phyloP scores from a whole-genome alignment of 352 stramenopile genomes.

The Globisporangium viniferum region DNA sequence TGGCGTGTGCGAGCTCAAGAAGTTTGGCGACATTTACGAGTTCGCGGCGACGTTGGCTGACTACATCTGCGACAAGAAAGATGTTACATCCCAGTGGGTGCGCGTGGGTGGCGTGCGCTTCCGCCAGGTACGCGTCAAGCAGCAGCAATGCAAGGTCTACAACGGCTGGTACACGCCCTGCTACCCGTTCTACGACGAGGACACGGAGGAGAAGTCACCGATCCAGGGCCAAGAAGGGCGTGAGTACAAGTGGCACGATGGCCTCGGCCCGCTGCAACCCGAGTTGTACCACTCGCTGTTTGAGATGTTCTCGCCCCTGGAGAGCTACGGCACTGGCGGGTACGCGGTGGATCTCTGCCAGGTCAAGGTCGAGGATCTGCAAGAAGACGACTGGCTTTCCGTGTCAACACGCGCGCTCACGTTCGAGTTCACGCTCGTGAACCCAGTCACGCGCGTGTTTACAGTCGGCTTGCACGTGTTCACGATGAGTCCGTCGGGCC shows the following conservation, averaged over 20 bases:
- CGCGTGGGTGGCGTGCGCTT: conserved; percentile 77
- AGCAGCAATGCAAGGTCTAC: conserved; percentile 69
- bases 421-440: conserved; percentile 86
- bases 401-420: conserved; percentile 77
- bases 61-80: conserved; percentile 49
- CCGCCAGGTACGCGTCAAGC: conserved; percentile 75
- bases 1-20: conserved; percentile 77
- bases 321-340: conserved; percentile 61
- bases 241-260: conserved; percentile 66
- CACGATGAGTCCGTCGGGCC: conserved; percentile 72
- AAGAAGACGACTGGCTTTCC: conserved; percentile 71
- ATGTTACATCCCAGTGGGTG: conserved; percentile 68
- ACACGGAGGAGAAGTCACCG: conserved; percentile 44
- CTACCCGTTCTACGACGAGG: conserved; percentile 66
- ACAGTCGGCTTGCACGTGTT: conserved; percentile 86
- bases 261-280: conserved; percentile 49
- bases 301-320: conserved; percentile 35
- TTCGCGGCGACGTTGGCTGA: conserved; percentile 56
- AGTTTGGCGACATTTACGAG: conserved; percentile 72
- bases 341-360: conserved; percentile 78
- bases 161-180: conserved; percentile 58
- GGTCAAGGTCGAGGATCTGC: conserved; percentile 53
- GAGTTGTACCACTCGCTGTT: conserved; percentile 58
- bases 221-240: conserved; percentile 45
- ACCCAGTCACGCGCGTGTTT: conserved; percentile 87